Conservation (phyloP, 345 rosid genomes). For the Salix udensis region DNA sequence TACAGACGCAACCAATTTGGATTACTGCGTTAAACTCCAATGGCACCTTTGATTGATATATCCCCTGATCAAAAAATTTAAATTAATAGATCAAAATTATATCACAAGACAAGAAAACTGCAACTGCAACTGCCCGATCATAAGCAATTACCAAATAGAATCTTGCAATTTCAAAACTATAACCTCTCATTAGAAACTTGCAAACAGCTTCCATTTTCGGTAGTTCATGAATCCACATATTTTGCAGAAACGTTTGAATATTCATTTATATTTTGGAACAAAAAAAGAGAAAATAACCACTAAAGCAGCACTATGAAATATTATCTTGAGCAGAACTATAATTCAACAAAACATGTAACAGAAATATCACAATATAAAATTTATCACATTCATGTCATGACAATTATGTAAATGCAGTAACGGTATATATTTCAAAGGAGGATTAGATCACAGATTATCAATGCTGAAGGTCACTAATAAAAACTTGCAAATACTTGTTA, state of each 20-base stretch:
- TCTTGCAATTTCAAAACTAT: too few species aligned
- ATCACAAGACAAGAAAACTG: constrained; percentile 1
- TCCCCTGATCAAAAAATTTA: constrained; percentile 54
- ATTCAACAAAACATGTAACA: neutral
- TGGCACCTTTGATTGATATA: constrained; percentile 81
- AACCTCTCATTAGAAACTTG: too few species aligned
- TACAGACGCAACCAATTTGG: constrained; percentile 92
- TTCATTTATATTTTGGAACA: neutral
- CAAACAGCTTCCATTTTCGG: too few species aligned
- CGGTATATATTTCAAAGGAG: neutral
- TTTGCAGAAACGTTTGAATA: neutral
- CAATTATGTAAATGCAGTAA: neutral
- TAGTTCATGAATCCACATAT: too few species aligned
- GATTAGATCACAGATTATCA: neutral
- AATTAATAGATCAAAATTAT: constrained; percentile 7
- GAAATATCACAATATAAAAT: neutral
- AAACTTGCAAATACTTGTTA: too few species aligned
- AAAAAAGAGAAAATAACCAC: neutral
- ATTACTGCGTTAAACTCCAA: constrained; percentile 71
- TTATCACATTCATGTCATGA: neutral
- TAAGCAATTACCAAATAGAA: too few species aligned
- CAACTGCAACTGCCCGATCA: neutral
- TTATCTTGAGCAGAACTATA: neutral
- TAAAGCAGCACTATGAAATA: neutral
- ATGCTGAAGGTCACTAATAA: neutral